Percentiles rank a stretch among this genome's conserved stretches.
These are phyloP conservation scores for Pseudomonodictys pantanalensis DNA, from an alignment of 495 filamentous ascomycete species.

Conservation along the genomic window DNA sequence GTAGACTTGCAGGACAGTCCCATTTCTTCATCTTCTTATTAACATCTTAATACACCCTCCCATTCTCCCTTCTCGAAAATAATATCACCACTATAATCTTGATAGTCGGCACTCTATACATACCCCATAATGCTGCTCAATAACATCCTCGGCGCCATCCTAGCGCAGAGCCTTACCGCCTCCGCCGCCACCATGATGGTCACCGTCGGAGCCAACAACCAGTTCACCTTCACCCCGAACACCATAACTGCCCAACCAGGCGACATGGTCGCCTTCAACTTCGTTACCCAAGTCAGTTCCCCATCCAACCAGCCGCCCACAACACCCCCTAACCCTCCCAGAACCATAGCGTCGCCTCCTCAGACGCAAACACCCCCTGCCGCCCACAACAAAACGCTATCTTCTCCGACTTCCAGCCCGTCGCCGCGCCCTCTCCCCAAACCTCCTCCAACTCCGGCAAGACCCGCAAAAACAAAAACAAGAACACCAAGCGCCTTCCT, in stretches of 20 bases:
- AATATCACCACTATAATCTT: neutral
- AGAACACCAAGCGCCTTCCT: neutral
- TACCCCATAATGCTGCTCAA: constrained; percentile 10
- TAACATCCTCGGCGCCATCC: neutral
- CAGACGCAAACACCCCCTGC: constrained; percentile 3
- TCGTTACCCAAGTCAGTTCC: neutral
- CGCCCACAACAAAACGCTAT: constrained; percentile 4
- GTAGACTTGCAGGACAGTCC: too few species aligned
- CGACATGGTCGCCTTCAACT: constrained; percentile 15
- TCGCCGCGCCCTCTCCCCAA: neutral
- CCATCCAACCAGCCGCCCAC: neutral
- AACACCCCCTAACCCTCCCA: neutral
- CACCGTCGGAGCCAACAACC: constrained; percentile 15
- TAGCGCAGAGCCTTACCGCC: constrained; percentile 7
- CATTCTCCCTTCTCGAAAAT: too few species aligned
- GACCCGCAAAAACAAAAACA: neutral
- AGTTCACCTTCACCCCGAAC: constrained; percentile 13
- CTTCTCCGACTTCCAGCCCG: constrained; percentile 17
- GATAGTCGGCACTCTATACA: neutral
- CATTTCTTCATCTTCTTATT: too few species aligned
- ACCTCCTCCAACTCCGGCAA: neutral
- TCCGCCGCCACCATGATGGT: constrained; percentile 18
- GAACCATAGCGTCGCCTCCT: constrained; percentile 13
- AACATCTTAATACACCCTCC: too few species aligned
- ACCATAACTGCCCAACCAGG: constrained; percentile 8